Conservation (phyloP, 1,284 basidiomycete species). For the Athelia psychrophila region DNA sequence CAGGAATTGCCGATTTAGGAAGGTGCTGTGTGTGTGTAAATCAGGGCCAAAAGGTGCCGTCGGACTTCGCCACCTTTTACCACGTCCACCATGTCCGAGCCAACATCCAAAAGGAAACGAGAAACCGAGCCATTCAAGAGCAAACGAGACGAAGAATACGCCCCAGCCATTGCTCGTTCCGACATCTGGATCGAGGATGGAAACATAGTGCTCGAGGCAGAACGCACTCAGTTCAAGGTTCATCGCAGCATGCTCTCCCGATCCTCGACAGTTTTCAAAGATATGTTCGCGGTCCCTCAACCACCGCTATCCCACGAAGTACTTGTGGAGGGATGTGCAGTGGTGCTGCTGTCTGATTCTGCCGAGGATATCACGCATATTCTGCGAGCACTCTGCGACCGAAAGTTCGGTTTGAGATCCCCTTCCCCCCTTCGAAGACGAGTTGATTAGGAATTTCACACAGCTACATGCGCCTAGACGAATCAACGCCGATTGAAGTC, state of each 20-base stretch:
- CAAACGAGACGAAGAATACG: too few relatives aligned
- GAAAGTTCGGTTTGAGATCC: constrained; percentile 13
- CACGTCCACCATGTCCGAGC: too few relatives aligned
- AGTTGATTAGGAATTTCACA: background rate
- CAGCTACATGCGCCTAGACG: background rate
- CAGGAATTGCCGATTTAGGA: too few relatives aligned
- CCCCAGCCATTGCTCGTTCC: background rate
- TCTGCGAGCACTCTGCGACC: constrained; percentile 18
- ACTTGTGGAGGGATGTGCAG: constrained; percentile 20
- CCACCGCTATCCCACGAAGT: constrained; percentile 5
- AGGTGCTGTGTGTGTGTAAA: too few relatives aligned
- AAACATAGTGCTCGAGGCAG: constrained; percentile 20
- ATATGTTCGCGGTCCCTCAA: constrained; percentile 17
- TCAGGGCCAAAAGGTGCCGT: too few relatives aligned
- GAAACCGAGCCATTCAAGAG: too few relatives aligned
- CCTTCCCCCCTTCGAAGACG: background rate
- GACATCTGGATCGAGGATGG: constrained; percentile 20
- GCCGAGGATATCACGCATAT: constrained; percentile 23
- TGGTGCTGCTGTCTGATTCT: constrained; percentile 17
- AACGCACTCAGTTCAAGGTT: constrained; percentile 18
- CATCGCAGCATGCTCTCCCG: constrained; percentile 14
- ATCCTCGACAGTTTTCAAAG: constrained; percentile 17
- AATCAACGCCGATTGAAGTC: background rate
- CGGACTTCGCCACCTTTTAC: too few relatives aligned
- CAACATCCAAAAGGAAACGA: too few relatives aligned